phyloP scores from a whole-genome alignment of 148 eudicot genomes.

The Camellia sinensis region DNA sequence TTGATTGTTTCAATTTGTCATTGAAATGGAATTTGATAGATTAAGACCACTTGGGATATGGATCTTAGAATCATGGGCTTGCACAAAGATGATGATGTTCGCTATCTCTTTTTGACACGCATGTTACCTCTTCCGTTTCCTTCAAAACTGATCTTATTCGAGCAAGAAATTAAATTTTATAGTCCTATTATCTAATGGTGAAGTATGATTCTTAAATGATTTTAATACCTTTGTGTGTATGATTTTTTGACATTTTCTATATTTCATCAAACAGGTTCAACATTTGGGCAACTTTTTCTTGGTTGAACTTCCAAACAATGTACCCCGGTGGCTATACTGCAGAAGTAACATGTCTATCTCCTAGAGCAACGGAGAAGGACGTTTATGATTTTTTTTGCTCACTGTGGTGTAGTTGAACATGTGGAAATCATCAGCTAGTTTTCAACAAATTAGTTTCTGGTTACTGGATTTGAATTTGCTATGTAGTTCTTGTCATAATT shows the following conservation, averaged over 20 bases:
- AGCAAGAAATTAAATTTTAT: neutral
- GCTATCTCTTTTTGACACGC: neutral
- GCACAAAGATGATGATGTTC: conserved; percentile 1
- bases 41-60: conserved; percentile 4
- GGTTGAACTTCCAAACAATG: conserved; percentile 28
- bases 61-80: neutral
- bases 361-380: conserved; percentile 61
- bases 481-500: neutral
- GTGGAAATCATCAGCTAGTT: conserved; percentile 62
- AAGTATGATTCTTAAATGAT: neutral
- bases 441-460: neutral
- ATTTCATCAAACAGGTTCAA: conserved; percentile 15
- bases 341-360: conserved; percentile 60
- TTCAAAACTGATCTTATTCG: neutral
- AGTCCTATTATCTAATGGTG: neutral
- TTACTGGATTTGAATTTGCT: neutral
- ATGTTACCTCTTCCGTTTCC: neutral
- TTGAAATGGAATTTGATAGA: neutral
- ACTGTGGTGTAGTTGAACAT: conserved; percentile 63
- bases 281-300: neutral
- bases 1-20: neutral
- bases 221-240: neutral
- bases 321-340: conserved; percentile 57
- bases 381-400: conserved; percentile 54
- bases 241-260: neutral